phyloP scores from a whole-genome alignment of 139 green algal genomes.

The Choricystis sp. region DNA sequence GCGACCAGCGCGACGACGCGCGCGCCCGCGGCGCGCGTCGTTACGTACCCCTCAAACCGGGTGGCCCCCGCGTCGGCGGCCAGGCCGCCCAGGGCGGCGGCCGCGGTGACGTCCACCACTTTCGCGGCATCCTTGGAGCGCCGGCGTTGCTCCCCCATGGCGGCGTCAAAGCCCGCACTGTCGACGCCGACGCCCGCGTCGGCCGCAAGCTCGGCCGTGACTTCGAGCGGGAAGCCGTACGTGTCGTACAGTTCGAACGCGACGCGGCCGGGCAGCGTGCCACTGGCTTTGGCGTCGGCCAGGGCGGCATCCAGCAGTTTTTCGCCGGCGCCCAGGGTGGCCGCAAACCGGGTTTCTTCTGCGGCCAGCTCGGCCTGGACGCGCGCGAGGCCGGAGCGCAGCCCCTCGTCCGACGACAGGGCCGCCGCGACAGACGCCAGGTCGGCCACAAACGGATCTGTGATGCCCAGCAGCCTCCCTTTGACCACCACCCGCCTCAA shows the following conservation, averaged over 20 bases:
- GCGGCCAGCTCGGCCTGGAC: slow-evolving; percentile 55
- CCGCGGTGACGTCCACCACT: slow-evolving; percentile 47
- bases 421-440: slow-evolving; percentile 52
- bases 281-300: not conserved
- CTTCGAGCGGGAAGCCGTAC: slow-evolving; percentile 76
- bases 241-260: slow-evolving; percentile 80
- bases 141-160: slow-evolving; percentile 45
- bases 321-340: slow-evolving; percentile 62
- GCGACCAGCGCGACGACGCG: slow-evolving; percentile 42
- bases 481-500: slow-evolving; percentile 70
- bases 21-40: slow-evolving; percentile 2
- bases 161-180: slow-evolving; percentile 33
- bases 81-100: slow-evolving; percentile 20
- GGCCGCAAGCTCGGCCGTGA: slow-evolving; percentile 35
- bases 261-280: slow-evolving; percentile 35
- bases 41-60: slow-evolving; percentile 47
- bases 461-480: slow-evolving; percentile 51
- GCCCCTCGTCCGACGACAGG: slow-evolving; percentile 41
- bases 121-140: slow-evolving; percentile 16
- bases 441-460: slow-evolving; percentile 34
- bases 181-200: slow-evolving; percentile 23
- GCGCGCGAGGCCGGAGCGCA: slow-evolving; percentile 30
- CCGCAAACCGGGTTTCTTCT: slow-evolving; percentile 54
- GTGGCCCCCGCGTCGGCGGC: slow-evolving; percentile 21
- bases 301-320: slow-evolving; percentile 57